A percentile compares a stretch with the other conserved stretches of the same genome.
These are phyloP conservation scores for Bacidia gigantensis DNA, from an alignment of 495 filamentous ascomycete species.

Conservation along the genomic window DNA sequence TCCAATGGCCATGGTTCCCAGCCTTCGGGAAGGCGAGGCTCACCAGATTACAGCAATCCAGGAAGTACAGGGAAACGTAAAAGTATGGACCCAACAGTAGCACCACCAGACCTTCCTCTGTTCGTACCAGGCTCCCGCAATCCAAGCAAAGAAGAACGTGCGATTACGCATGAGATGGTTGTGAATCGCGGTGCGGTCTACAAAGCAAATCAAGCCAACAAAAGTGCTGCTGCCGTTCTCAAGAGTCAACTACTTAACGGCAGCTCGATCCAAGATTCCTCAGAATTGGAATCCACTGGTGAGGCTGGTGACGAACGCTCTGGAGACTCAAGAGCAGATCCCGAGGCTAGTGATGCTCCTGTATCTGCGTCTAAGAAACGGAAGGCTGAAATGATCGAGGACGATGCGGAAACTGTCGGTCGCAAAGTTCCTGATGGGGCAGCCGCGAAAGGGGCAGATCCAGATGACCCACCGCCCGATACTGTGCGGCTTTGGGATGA, in stretches of 20 bases:
- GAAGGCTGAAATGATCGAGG: constrained; percentile 48
- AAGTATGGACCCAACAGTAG: constrained; percentile 21
- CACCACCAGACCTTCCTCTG: constrained; percentile 33
- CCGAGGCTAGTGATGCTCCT: constrained; percentile 19
- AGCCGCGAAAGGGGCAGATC: constrained; percentile 27
- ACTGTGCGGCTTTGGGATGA: constrained; percentile 87
- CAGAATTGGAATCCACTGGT: constrained; percentile 1
- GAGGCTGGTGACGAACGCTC: constrained; percentile 17
- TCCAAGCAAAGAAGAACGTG: constrained; percentile 44
- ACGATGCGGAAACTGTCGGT: constrained; percentile 43
- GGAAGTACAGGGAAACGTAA: constrained; percentile 21
- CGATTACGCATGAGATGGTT: constrained; percentile 77
- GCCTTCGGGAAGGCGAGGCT: constrained; percentile 24
- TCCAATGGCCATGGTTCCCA: constrained; percentile 7
- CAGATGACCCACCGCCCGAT: constrained; percentile 55
- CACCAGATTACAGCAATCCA: constrained; percentile 30
- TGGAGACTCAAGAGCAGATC: neutral
- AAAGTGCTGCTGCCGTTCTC: constrained; percentile 80
- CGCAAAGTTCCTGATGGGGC: constrained; percentile 34
- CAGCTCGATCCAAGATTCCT: constrained; percentile 11
- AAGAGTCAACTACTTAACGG: constrained; percentile 63
- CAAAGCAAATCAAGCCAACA: constrained; percentile 76
- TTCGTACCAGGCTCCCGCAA: constrained; percentile 46
- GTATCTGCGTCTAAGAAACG: constrained; percentile 44
- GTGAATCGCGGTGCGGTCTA: constrained; percentile 62